A percentile compares a stretch with the other conserved stretches of the same genome.
Conservation (phyloP, 1,139 yeast species). For the Pichia kudriavzevii region DNA sequence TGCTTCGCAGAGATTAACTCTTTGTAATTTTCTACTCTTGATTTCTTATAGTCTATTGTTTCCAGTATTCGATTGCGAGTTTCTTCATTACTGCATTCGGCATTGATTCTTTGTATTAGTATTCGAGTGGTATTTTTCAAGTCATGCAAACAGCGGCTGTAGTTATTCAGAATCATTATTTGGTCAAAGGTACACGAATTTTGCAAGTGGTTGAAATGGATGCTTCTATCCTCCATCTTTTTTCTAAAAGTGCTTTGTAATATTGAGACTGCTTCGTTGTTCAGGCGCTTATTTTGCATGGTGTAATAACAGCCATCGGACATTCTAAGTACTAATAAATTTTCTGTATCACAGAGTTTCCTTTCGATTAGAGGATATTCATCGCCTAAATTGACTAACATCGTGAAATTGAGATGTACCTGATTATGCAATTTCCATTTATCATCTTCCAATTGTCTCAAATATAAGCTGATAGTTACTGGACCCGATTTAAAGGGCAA, state of each 20-base stretch:
- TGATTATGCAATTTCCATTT: slow-evolving; percentile 25
- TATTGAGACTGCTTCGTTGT: too few species aligned
- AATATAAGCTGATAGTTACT: slow-evolving; percentile 21
- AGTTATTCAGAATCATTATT: slow-evolving; percentile 39
- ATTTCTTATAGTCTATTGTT: neutral
- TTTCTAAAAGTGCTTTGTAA: too few species aligned
- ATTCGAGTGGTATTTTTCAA: slow-evolving; percentile 22
- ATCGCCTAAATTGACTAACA: slow-evolving; percentile 27
- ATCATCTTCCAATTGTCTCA: slow-evolving; percentile 7
- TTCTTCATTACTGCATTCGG: neutral
- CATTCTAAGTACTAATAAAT: slow-evolving; percentile 31
- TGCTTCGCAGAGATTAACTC: slow-evolving; percentile 1
- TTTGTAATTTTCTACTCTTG: neutral
- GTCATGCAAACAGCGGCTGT: slow-evolving; percentile 37
- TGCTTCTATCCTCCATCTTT: too few species aligned
- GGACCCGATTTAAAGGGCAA: slow-evolving; percentile 18
- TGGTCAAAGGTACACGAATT: slow-evolving; percentile 33
- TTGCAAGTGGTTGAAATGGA: too few species aligned
- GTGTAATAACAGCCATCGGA: slow-evolving; percentile 35
- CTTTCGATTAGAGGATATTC: slow-evolving; percentile 18
- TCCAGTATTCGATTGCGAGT: slow-evolving; percentile 1
- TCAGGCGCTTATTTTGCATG: slow-evolving; percentile 13
- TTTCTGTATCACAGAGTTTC: slow-evolving; percentile 17
- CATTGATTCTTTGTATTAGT: slow-evolving; percentile 12
- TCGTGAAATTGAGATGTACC: slow-evolving; percentile 24